Base-by-base conservation (phyloP, 2,329 filamentous ascomycete species). In the Scedosporium minutisporum region DNA sequence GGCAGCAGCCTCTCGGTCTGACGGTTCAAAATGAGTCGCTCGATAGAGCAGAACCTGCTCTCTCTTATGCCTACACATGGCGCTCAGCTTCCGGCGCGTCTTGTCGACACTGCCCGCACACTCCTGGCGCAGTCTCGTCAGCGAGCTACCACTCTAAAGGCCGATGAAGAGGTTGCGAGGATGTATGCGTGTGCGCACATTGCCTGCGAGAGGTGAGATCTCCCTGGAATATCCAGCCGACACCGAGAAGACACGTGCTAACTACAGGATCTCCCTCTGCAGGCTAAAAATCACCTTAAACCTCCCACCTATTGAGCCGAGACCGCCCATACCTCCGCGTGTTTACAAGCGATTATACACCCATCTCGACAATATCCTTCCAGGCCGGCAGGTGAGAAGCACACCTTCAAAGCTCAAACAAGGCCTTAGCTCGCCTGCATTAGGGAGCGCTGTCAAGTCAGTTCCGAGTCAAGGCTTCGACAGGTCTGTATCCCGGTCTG, bases 101-200 rank as follows among this genome's bases (percentile, higher is more conserved):
- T 96, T 4, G 74, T 90, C 63, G 84, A 89, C 63, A 81, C 93
- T 9, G 86, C 91, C 1, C 79, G 82, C 60, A 91, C 88, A 7
- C 78, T 96, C 6, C 83, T 96, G 55, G 87, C 90, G 1, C 91
- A 95, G 73, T 96, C 91, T 12, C 86, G 90, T 41, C 85, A 87
- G 70, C 87, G 86, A 69, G 91, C 90, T 59, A 87, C 85, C 69
- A 88, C 84, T 16, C 79, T 97, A 61, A 96, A 92, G 71, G 82
- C 87, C 3, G 91, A 96, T 63, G 92, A 96, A 73, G 93, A 97
- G 73, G 86, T 95, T 66, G 91, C 88, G n/a, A 83, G 93, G 21
- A 82, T 84, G 4, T 95, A 95, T 73, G 89, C 88, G 3, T 96
- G 92, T 72, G 89, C 90, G 14, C 88, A 96, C 74, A 83, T 99